Base-by-base conservation (phyloP, 192 early-diverging fungal genomes). In the Coemansia sp. region DNA sequence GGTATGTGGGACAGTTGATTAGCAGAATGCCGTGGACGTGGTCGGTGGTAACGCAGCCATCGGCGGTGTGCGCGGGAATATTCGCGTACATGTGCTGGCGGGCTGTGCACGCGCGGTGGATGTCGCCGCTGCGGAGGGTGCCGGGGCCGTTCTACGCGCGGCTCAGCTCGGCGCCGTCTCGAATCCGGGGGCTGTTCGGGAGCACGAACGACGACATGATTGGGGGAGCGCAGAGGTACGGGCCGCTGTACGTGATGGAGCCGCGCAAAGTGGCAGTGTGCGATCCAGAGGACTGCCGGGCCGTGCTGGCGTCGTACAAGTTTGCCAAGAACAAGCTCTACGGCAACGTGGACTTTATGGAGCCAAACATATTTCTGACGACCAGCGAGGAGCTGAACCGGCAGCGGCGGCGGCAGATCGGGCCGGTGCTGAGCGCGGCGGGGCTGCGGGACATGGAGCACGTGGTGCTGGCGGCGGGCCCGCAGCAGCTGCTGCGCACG, bases 331-430 rank as follows among this genome's bases (percentile, higher is more conserved):
- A 46, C 32, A 20, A 16, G 11, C 14, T 54, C 23, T 76, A 76
- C 58, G 26, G 26, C n/a, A 57, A 56, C n/a, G 41, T 67, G 3
- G 53, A 41, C 5, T 45, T 67, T 40, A 62, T 69, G 58, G 73
- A 76, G 26, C 59, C 62, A 12, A 72, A 62, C 15, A 78, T 67
- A n/a, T 78, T 78, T 21, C 38, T 55, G 10, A 71, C 75, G 3
- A 40, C 50, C 34, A 45, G 49, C 32, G 55, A 60, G 9, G 69
- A 68, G 32, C 59, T 78, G 32, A 65, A 60, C 64, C 57, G 60
- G 49, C 50, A 56, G 48, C 60, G 75, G 9, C 45, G 75, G 8
- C 48, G 54, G 23, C 68, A 69, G 36, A 40, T 78, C 8, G 66
- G 64, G 0, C 75, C 75, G 3, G 65, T 58, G 8, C 49, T 64